Base-by-base conservation (phyloP, 495 filamentous ascomycete genomes). In the Penicillium bialowiezense region DNA sequence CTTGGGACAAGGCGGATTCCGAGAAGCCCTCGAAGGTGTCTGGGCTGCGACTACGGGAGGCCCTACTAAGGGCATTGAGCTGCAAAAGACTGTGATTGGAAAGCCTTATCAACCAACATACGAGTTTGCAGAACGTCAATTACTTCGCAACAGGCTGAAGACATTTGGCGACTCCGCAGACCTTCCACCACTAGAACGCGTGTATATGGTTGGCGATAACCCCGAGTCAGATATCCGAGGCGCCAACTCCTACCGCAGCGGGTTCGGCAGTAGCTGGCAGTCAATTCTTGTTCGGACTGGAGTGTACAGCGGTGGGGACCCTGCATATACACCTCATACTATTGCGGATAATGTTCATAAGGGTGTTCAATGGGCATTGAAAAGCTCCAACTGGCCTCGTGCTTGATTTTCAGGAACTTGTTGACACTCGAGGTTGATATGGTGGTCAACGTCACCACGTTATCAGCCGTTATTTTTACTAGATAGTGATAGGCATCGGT, bases 171-270 rank as follows among this genome's bases (percentile, higher is more conserved):
- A 14, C 35, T 60, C 58, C 13, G 52, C 64, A 29, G 53, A 69
- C 13, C 48, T 73, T 1, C 60, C 59, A 7, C 70, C 69, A 13
- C 60, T 96, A 50, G 66, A 70, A 57, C 78, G 73, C 12, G 88
- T 99, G 5, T 97, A 95, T 59, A 97, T 97, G 92, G 78, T 99
- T n/a, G 93, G 93, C 0, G 93, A 99, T 57, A 99, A 97, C 55
- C 92, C 93, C 0, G 89, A 89, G 61, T 88, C 83, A 23, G 93
- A 99, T 67, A 95, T 99, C 49, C 70, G 76, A 10, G 93, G 95
- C n/a, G 92, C 88, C 19, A 97, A 96, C 58, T 74, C 73, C 24
- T 93, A 86, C 63, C 58, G 60, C 10, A 90, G 86, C 50, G 66
- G 73, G 7, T 53, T 69, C 34, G 85, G 85, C 6, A 90, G 83